Evolutionary conservation across 148 eudicot genomes (phyloP), one percentile per base, ranked within the genome.

Genomic region (Amaranthus hypochondriacus): DNA sequence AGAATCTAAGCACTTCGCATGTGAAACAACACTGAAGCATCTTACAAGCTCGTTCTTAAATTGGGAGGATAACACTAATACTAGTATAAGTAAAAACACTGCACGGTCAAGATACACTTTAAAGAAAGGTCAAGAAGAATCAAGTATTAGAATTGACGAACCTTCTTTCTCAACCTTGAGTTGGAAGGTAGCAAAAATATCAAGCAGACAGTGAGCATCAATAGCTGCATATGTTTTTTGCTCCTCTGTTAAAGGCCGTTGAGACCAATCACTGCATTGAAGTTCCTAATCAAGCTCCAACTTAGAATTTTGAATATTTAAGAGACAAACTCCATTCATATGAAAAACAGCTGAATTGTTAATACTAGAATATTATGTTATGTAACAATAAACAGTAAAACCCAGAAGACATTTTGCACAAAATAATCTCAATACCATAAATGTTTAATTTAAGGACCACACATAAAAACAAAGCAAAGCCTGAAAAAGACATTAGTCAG

Each of bases 261-360:
- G 77, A 47, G 99, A 95, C 99, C 99, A 95, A 76, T 95, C 99
- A 89, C 99, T 95, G 80, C 99, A 95, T 76, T 95, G 99, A 78
- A 92, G 89, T 77, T 95, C 99, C 99, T 94, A 76, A 77, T 79
- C 53, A 65, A 74, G 58, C 48, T 72, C 51, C 53, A 11, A 69
- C 65, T 62, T 21, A 11, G 39, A 28, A 42, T 67, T 28, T 4
- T 15, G n/a, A 49, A 18, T 7, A 67, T 49, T 18, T n/a, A 60
- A 28, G 11, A 14, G 10, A 60, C 46, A 60, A 60, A 58, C 42
- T 58, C 42, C 18, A 11, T 5, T 28, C 39, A 28, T 28, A 28
- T 28, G 39, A 28, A 28, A 28, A 28, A 28, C 39, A 28, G 39
- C 39, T 28, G 39, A 28, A 28, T 28, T 28, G 39, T 28, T 28